Percentiles rank a stretch among this genome's conserved stretches.
phyloP scores from a whole-genome alignment of 768 basidiomycete species.

The Lentinula sp. region DNA sequence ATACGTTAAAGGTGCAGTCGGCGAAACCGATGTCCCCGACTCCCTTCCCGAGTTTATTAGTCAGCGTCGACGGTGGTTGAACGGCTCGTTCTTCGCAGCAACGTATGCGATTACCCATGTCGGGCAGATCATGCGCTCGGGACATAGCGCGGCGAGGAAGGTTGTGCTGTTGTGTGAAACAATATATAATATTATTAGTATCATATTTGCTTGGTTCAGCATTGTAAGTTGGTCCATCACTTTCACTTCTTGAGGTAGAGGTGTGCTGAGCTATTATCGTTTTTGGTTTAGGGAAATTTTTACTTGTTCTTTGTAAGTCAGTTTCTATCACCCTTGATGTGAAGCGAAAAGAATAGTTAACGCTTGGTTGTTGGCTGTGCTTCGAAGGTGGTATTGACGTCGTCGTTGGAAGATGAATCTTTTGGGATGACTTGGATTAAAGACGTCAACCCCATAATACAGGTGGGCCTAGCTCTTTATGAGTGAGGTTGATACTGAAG shows the following conservation, averaged over 20 bases:
- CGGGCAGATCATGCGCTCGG: slow-evolving; percentile 72
- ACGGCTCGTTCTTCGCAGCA: slow-evolving; percentile 93
- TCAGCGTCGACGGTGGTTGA: slow-evolving; percentile 85
- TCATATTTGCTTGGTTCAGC: slow-evolving; percentile 92
- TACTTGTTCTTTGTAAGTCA: slow-evolving; percentile 84
- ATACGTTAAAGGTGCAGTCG: slow-evolving; percentile 92
- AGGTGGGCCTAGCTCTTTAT: slow-evolving; percentile 38
- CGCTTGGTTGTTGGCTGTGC: not conserved
- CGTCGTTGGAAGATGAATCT: slow-evolving; percentile 71
- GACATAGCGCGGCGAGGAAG: slow-evolving; percentile 78
- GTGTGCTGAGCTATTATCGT: too few relatives aligned
- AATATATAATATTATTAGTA: slow-evolving; percentile 79
- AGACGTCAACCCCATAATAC: slow-evolving; percentile 70
- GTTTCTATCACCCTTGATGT: not conserved
- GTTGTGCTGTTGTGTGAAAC: slow-evolving; percentile 71
- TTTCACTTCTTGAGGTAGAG: not conserved
- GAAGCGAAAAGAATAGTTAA: not conserved
- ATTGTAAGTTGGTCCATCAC: slow-evolving; percentile 47
- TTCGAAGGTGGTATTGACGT: slow-evolving; percentile 74
- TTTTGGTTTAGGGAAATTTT: slow-evolving; percentile 70
- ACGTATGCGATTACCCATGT: slow-evolving; percentile 90
- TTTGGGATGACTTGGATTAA: slow-evolving; percentile 61
- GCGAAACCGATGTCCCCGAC: slow-evolving; percentile 93
- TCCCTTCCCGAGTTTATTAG: slow-evolving; percentile 89
- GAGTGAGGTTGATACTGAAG: not conserved